Conservation (phyloP, 164 flowering plant genomes). For the Echeveria elegans region DNA sequence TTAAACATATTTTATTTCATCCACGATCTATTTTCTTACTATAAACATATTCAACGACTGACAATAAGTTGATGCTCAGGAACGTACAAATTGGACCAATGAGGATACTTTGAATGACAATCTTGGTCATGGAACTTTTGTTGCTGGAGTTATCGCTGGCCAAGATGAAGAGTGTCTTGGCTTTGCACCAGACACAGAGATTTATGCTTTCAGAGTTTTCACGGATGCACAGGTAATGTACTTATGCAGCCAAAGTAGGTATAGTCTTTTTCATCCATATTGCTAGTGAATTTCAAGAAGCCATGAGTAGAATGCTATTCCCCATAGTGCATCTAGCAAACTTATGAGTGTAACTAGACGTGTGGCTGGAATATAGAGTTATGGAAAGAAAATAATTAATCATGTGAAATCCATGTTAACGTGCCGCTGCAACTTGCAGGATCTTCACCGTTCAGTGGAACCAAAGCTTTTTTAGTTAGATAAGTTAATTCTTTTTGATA, state of each 20-base stretch:
- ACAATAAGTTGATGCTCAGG: conserved; percentile 35
- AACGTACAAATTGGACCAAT: conserved; percentile 96
- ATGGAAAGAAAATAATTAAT: neutral
- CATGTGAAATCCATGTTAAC: neutral
- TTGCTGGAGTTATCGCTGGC: conserved; percentile 98
- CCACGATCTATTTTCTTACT: neutral
- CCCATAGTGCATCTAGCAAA: neutral
- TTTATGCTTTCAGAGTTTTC: conserved; percentile 94
- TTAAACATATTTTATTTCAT: neutral
- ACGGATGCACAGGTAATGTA: conserved; percentile 99
- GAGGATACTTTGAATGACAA: conserved; percentile 95
- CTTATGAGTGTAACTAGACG: neutral
- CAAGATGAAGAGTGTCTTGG: conserved; percentile 87
- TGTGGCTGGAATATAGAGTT: neutral
- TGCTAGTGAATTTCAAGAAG: neutral
- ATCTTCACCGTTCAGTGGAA: neutral
- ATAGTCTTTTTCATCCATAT: neutral
- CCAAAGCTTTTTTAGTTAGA: neutral
- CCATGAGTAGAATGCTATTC: neutral
- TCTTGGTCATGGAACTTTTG: conserved; percentile 99
- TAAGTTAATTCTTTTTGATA: neutral
- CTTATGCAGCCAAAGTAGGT: neutral
- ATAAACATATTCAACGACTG: neutral
- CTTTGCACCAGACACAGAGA: conserved; percentile 96
- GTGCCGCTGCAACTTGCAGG: neutral